Conservation (phyloP, 768 basidiomycete genomes). For the Termitomyces sp. region DNA sequence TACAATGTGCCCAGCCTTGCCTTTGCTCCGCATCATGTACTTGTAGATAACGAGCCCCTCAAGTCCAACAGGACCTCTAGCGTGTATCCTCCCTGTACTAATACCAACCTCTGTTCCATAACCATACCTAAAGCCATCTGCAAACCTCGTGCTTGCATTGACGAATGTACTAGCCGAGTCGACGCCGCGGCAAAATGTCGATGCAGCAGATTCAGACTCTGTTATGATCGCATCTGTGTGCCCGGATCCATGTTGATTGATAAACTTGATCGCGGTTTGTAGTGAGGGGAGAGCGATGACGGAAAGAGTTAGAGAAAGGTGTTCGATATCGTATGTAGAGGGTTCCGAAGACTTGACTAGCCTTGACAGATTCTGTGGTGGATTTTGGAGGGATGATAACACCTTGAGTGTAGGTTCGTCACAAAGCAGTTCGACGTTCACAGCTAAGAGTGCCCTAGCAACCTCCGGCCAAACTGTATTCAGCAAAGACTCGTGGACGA, state of each 20-base stretch:
- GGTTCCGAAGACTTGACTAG: conserved; percentile 49
- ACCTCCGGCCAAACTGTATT: conserved; percentile 76
- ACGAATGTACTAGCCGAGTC: conserved; percentile 92
- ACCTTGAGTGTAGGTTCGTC: conserved; percentile 60
- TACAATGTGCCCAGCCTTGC: conserved; percentile 72
- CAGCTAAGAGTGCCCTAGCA: conserved; percentile 62
- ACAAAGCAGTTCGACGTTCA: conserved; percentile 74
- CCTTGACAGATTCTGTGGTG: conserved; percentile 32
- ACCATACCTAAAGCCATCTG: conserved; percentile 95
- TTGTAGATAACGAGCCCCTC: conserved; percentile 96
- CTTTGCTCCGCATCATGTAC: conserved; percentile 82
- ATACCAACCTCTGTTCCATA: conserved; percentile 99
- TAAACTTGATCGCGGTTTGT: conserved; percentile 72
- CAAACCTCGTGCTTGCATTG: conserved; percentile 94
- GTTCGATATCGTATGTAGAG: conserved; percentile 81
- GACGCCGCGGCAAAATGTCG: conserved; percentile 78
- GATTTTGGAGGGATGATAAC: conserved; percentile 32
- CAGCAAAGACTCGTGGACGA: conserved; percentile 74
- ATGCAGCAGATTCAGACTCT: conserved; percentile 58
- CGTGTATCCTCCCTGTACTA: conserved; percentile 93
- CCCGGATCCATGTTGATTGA: conserved; percentile 90
- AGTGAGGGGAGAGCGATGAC: conserved; percentile 73
- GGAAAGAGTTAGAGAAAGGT: conserved; percentile 80
- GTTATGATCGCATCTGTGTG: conserved; percentile 95
- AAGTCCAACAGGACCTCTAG: conserved; percentile 91